Percentiles rank a stretch among this genome's conserved stretches.
Evolutionary conservation across 768 basidiomycete species (phyloP).

Genomic region (Tephrocybe sp.): DNA sequence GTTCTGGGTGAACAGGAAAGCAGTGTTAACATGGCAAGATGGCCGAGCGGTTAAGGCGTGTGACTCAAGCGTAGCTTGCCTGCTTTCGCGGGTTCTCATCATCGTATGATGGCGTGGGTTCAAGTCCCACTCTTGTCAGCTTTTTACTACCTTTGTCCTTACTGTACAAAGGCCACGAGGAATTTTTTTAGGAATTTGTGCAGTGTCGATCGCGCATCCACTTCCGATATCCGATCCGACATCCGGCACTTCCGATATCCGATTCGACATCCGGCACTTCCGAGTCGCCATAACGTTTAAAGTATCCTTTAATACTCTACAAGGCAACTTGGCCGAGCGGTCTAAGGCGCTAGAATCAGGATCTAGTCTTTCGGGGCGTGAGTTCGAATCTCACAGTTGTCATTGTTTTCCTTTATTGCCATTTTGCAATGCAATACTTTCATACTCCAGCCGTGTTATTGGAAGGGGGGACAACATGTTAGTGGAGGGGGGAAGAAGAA

Average conservation of each 20-base stretch:
- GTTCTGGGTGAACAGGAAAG: not conserved
- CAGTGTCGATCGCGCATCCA: not conserved
- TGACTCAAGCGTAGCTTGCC: constrained; percentile 40
- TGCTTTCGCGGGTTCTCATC: constrained; percentile 27
- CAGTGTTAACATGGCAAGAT: constrained; percentile 33
- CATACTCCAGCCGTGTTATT: too few relatives aligned
- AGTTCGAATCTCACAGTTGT: constrained; percentile 14
- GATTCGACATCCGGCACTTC: too few relatives aligned
- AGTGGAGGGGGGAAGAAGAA: too few relatives aligned
- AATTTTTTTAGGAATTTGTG: not conserved
- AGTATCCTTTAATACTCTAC: too few relatives aligned
- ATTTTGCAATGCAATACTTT: too few relatives aligned
- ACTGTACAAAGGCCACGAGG: too few relatives aligned
- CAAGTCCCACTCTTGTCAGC: constrained; percentile 29
- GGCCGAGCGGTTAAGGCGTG: constrained; percentile 48
- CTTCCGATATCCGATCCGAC: too few relatives aligned
- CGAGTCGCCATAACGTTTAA: too few relatives aligned
- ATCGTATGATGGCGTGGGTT: constrained; percentile 27
- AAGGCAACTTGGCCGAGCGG: constrained; percentile 51
- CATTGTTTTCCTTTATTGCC: not conserved
- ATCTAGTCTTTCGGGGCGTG: constrained; percentile 12
- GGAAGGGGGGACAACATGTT: too few relatives aligned
- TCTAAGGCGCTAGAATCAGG: constrained; percentile 60
- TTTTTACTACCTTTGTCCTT: not conserved
- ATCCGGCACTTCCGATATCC: too few relatives aligned